Conservation (phyloP, 2,329 filamentous ascomycete genomes). For the Neopestalotiopsis sp. region DNA sequence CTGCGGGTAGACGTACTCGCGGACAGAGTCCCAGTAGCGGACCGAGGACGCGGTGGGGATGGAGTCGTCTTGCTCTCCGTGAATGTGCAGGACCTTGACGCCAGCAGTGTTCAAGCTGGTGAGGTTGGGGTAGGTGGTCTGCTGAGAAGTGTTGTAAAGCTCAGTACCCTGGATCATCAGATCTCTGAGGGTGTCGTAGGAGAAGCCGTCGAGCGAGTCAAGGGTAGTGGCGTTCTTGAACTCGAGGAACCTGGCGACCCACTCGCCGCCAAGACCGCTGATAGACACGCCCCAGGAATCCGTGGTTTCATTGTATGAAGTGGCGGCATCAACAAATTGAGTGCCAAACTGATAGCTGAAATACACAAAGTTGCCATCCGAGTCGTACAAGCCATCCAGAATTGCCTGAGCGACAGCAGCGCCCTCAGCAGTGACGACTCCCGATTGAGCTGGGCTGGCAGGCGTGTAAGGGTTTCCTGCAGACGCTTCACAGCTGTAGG, state of each 20-base stretch:
- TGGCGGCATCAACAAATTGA: slow-evolving; percentile 38
- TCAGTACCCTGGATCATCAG: slow-evolving; percentile 56
- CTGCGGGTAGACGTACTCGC: slow-evolving; percentile 51
- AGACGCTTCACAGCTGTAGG: slow-evolving; percentile 48
- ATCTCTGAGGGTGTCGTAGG: slow-evolving; percentile 55
- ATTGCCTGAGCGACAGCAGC: slow-evolving; percentile 37
- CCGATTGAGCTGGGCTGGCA: slow-evolving; percentile 31
- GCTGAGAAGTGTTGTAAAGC: slow-evolving; percentile 53
- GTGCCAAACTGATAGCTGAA: slow-evolving; percentile 38
- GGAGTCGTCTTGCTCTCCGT: slow-evolving; percentile 54
- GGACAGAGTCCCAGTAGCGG: slow-evolving; percentile 48
- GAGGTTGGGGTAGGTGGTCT: slow-evolving; percentile 50
- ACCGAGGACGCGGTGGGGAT: slow-evolving; percentile 55
- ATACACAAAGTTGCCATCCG: slow-evolving; percentile 40
- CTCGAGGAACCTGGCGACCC: slow-evolving; percentile 31
- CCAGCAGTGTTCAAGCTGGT: slow-evolving; percentile 47
- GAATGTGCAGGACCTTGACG: slow-evolving; percentile 57
- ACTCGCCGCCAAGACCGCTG: slow-evolving; percentile 33
- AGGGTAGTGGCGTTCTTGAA: slow-evolving; percentile 37
- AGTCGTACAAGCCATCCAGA: slow-evolving; percentile 41
- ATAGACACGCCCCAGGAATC: slow-evolving; percentile 30
- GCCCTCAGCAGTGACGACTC: slow-evolving; percentile 34
- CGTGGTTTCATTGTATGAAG: slow-evolving; percentile 36
- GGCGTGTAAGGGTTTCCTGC: slow-evolving; percentile 25
- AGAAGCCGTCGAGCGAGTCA: slow-evolving; percentile 47